Base-by-base conservation (phyloP, 2,329 filamentous ascomycete species). In the Aphanocladium album region DNA sequence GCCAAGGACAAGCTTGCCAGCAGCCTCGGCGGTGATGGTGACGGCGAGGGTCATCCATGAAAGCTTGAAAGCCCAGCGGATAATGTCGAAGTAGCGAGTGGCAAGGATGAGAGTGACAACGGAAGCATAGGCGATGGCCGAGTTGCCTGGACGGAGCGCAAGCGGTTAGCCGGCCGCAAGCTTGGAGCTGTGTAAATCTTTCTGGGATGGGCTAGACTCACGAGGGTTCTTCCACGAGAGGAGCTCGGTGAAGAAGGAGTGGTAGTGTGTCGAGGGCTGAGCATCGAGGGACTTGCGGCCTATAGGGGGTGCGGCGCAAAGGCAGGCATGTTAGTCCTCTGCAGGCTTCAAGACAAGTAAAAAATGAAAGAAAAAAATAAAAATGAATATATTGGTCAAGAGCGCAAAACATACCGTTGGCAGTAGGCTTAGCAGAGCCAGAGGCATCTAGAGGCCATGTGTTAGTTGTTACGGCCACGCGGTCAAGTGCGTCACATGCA, bases 211-310 rank as follows among this genome's bases (percentile, higher is more conserved):
- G 17, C 35, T 39, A 33, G 27, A 79, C 82, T 70, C 79, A 86
- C 85, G 82, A 70, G 85, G 85, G 72, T 87, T 86, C 70, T 87
- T 80, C 85, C 87, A 89, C 66, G 86, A 88, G 63, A 89, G 77
- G 61, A 89, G 79, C 72, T 87, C 84, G 55, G 81, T 83, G 74
- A 89, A 89, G 75, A 89, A 84, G 17, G 85, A 89, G 77, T 89
- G 86, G 72, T 89, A 89, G 74, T 88, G 84, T 62, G 85, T 88
- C 69, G 88, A 74, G 55, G 82, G 81, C 73, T 88, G 84, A 67
- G 57, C 57, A 5, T 60, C 46, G 30, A 54, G 46, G 43, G 57
- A 51, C 57, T 60, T 54, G 39, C 50, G 50, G 50, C 43, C 59
- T 60, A 27, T n/a, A 21, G 23, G 50, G 23, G 56, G 50, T 2